Conservation (phyloP, 176 grass and related monocot species). For the Lolium perenne region DNA sequence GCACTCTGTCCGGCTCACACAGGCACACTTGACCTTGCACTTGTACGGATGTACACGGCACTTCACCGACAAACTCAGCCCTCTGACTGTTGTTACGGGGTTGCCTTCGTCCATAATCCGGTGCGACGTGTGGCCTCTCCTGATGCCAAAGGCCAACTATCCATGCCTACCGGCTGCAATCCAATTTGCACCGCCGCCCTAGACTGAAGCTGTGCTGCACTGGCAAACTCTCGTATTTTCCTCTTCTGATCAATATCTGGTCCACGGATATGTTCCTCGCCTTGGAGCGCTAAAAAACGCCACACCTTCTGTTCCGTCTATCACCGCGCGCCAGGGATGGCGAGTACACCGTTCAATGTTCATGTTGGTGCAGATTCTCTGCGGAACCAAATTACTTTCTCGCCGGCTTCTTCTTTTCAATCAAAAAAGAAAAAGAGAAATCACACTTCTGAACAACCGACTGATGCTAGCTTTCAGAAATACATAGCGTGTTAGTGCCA, state of each 20-base stretch:
- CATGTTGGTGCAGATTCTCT: conserved; percentile 24
- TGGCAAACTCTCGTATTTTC: too few species aligned
- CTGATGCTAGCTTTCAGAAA: background rate
- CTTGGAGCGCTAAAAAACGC: conserved; percentile 5
- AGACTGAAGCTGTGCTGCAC: too few species aligned
- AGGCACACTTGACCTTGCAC: too few species aligned
- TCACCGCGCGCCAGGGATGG: background rate
- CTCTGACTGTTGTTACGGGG: background rate
- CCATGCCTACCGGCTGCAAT: background rate
- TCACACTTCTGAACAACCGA: background rate
- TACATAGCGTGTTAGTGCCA: conserved; percentile 2
- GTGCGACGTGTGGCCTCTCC: background rate
- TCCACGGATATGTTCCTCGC: background rate
- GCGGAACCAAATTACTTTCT: background rate
- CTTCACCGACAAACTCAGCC: background rate
- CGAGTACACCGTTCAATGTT: background rate
- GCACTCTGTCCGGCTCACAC: too few species aligned
- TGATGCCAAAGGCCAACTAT: conserved; percentile 8
- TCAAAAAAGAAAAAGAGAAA: background rate
- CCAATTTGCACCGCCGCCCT: too few species aligned
- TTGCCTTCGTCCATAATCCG: background rate
- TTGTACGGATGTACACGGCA: background rate
- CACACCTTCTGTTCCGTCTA: background rate
- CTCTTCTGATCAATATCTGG: too few species aligned
- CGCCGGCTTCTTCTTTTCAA: background rate